Evolutionary conservation across 495 filamentous ascomycete species (phyloP).

Genomic region (Aspergillus ellipticus): DNA sequence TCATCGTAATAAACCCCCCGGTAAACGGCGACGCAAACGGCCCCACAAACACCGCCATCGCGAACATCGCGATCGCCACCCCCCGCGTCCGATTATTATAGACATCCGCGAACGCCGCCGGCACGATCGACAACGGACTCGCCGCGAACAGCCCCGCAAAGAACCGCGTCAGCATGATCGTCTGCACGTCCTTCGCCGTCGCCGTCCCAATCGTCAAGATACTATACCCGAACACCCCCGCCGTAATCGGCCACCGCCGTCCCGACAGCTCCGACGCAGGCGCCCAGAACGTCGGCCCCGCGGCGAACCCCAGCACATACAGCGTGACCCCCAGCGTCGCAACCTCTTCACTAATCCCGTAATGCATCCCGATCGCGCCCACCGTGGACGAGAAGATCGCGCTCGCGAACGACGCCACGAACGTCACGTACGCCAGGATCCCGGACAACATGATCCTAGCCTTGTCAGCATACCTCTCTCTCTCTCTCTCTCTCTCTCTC

Average conservation of each 20-base stretch:
- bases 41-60: conserved; percentile 47
- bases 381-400: conserved; percentile 53
- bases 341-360: conserved; percentile 47
- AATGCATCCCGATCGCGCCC: conserved; percentile 33
- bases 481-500: too few relatives aligned
- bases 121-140: conserved; percentile 41
- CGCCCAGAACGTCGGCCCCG: conserved; percentile 53
- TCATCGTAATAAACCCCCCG: conserved; percentile 43
- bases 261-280: conserved; percentile 79
- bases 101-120: conserved; percentile 48
- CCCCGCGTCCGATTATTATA: conserved; percentile 46
- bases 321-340: conserved; percentile 51
- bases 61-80: conserved; percentile 49
- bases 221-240: conserved; percentile 49
- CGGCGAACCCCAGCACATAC: conserved; percentile 51
- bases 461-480: too few relatives aligned
- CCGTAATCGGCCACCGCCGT: conserved; percentile 47
- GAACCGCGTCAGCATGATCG: conserved; percentile 49
- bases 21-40: conserved; percentile 46
- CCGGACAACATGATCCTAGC: conserved; percentile 18
- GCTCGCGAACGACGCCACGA: conserved; percentile 50
- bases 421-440: conserved; percentile 47
- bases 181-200: conserved; percentile 55
- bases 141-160: conserved; percentile 46
- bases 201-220: conserved; percentile 54